Conservation (phyloP, 176 grass and related monocot genomes). For the Oropetium thomaeum region DNA sequence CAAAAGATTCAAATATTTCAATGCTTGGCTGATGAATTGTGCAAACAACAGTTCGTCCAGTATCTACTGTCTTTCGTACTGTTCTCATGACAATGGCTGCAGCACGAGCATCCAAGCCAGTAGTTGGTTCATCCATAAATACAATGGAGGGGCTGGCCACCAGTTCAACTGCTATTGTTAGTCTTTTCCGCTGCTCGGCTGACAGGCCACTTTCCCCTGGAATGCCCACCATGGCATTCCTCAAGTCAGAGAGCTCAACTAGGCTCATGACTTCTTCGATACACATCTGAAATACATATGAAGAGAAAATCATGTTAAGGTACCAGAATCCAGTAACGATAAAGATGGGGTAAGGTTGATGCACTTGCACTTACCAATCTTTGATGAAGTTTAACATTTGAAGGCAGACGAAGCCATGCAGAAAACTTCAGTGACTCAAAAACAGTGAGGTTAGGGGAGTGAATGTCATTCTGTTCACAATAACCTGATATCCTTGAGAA, state of each 20-base stretch:
- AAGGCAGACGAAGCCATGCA: constrained; percentile 89
- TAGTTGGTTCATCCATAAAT: constrained; percentile 95
- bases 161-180: constrained; percentile 87
- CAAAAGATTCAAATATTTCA: constrained; percentile 96
- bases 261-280: constrained; percentile 88
- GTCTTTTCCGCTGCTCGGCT: constrained; percentile 80
- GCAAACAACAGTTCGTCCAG: constrained; percentile 86
- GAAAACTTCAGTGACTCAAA: constrained; percentile 79
- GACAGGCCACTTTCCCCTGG: constrained; percentile 67
- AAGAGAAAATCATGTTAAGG: constrained; percentile 17
- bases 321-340: constrained; percentile 5
- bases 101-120: constrained; percentile 83
- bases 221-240: constrained; percentile 80
- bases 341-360: constrained; percentile 12
- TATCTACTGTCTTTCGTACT: constrained; percentile 89
- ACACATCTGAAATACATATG: constrained; percentile 63
- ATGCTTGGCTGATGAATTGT: constrained; percentile 97
- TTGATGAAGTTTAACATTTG: constrained; percentile 59
- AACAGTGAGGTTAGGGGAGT: constrained; percentile 81
- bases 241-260: constrained; percentile 70
- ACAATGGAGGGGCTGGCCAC: constrained; percentile 91
- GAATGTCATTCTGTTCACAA: constrained; percentile 89
- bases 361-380: constrained; percentile 67
- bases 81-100: constrained; percentile 96
- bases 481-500: constrained; percentile 94